These are phyloP conservation scores for Panus rudis DNA, from an alignment of 768 basidiomycete genomes.

Conservation along the genomic window DNA sequence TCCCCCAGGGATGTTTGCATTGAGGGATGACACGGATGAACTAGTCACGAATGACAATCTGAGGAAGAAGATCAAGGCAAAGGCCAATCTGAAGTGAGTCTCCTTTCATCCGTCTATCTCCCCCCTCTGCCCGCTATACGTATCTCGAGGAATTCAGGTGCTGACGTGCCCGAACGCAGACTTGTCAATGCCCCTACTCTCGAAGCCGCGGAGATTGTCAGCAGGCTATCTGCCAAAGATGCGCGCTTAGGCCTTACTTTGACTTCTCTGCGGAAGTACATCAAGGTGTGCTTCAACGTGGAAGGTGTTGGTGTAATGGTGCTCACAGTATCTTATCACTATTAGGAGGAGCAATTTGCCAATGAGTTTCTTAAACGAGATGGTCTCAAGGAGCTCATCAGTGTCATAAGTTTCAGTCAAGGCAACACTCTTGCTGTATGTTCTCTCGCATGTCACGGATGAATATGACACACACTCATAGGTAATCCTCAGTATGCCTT, in stretches of 20 bases:
- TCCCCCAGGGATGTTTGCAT: conserved; percentile 61
- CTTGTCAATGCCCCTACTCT: conserved; percentile 74
- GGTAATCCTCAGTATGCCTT: conserved; percentile 65
- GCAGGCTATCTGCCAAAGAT: conserved; percentile 56
- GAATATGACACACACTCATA: neutral
- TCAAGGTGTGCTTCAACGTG: conserved; percentile 42
- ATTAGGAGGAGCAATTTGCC: conserved; percentile 78
- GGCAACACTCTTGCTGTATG: conserved; percentile 84
- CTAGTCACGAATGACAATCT: conserved; percentile 86
- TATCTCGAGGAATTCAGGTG: neutral
- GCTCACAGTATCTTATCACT: neutral
- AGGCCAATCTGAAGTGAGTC: conserved; percentile 69
- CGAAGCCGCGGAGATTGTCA: conserved; percentile 71
- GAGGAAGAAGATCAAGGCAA: conserved; percentile 71
- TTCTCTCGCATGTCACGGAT: conserved; percentile 9
- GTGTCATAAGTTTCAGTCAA: conserved; percentile 54
- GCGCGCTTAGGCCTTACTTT: conserved; percentile 61
- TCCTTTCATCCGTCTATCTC: too few species aligned
- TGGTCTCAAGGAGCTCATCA: conserved; percentile 65
- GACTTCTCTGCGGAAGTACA: conserved; percentile 74
- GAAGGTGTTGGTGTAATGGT: neutral
- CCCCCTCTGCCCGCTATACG: neutral
- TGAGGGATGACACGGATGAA: conserved; percentile 78
- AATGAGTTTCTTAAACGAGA: conserved; percentile 68
- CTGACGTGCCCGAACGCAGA: conserved; percentile 29